Conservation (phyloP, 2,329 filamentous ascomycete genomes). For the Aspergillus tanneri region DNA sequence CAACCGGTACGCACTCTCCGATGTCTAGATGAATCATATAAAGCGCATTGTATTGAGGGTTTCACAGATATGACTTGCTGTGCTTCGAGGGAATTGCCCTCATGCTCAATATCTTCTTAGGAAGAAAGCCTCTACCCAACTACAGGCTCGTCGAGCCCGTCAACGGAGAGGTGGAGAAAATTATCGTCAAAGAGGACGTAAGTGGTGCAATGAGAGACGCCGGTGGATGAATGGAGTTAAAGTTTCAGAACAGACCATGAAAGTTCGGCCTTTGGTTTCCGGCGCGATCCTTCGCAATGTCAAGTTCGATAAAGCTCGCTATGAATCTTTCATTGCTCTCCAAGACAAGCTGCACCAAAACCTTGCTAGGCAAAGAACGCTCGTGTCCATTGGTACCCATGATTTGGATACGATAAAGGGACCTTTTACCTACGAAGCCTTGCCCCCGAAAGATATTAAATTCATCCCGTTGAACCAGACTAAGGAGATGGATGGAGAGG, state of each 20-base stretch:
- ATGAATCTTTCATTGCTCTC: constrained; percentile 95
- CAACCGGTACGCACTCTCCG: constrained; percentile 66
- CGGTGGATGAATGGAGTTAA: neutral
- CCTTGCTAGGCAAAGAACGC: constrained; percentile 82
- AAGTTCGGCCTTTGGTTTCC: constrained; percentile 83
- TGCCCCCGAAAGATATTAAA: constrained; percentile 85
- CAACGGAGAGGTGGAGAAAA: constrained; percentile 71
- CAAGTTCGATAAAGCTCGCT: constrained; percentile 85
- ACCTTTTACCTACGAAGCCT: constrained; percentile 94
- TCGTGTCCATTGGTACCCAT: constrained; percentile 97
- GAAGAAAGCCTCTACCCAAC: constrained; percentile 71
- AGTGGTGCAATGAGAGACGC: constrained; percentile 21
- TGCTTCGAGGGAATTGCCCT: constrained; percentile 96
- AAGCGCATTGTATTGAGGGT: constrained; percentile 22
- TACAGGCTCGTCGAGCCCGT: constrained; percentile 73
- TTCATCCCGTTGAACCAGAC: constrained; percentile 90
- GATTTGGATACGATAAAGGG: constrained; percentile 91
- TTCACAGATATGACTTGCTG: constrained; percentile 73
- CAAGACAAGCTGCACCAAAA: constrained; percentile 99
- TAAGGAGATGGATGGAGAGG: constrained; percentile 78
- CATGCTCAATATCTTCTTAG: constrained; percentile 93
- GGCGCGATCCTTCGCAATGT: constrained; percentile 86
- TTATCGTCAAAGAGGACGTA: constrained; percentile 71
- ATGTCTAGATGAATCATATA: neutral
- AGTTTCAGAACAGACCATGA: constrained; percentile 56